These are phyloP conservation scores for Saccharomyces cerevisiae DNA, from an alignment of 805 yeast genomes.

Conservation along the genomic window DNA sequence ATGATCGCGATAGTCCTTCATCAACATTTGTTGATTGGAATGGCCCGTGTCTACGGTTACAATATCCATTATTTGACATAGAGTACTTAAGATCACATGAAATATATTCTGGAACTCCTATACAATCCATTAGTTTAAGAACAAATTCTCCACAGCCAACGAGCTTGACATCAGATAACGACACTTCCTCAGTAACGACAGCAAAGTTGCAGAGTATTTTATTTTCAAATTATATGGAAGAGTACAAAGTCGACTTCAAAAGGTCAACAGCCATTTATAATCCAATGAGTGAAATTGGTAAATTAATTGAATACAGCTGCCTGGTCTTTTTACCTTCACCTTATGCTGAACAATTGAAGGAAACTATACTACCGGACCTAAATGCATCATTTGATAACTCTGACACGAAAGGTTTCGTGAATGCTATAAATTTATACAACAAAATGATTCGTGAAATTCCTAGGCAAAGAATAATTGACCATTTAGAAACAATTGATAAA, in stretches of 20 bases:
- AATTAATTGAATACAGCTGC: conserved; percentile 22
- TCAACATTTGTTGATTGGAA: conserved; percentile 12
- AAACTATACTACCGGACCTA: conserved; percentile 13
- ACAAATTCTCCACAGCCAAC: conserved; percentile 5
- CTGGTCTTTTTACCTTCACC: conserved; percentile 19
- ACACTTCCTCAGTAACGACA: not conserved
- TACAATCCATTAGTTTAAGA: conserved; percentile 11
- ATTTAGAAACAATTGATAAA: conserved; percentile 26
- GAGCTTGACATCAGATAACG: not conserved
- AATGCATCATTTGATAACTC: conserved; percentile 20
- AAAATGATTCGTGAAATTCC: conserved; percentile 32
- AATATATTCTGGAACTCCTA: conserved; percentile 4
- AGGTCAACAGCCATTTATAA: conserved; percentile 13
- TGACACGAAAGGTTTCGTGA: conserved; percentile 26
- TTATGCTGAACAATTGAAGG: conserved; percentile 5
- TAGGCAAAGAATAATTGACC: conserved; percentile 24
- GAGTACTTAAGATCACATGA: conserved; percentile 4
- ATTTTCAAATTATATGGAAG: conserved; percentile 19
- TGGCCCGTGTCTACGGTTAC: conserved; percentile 4
- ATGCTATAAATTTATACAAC: conserved; percentile 39
- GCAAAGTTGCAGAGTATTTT: conserved; percentile 17
- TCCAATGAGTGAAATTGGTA: conserved; percentile 31
- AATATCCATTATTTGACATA: conserved; percentile 17
- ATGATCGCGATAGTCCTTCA: not conserved
- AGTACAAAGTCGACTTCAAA: conserved; percentile 19